Base-by-base conservation (phyloP, 345 rosid genomes). In the Dovyalis caffra region DNA sequence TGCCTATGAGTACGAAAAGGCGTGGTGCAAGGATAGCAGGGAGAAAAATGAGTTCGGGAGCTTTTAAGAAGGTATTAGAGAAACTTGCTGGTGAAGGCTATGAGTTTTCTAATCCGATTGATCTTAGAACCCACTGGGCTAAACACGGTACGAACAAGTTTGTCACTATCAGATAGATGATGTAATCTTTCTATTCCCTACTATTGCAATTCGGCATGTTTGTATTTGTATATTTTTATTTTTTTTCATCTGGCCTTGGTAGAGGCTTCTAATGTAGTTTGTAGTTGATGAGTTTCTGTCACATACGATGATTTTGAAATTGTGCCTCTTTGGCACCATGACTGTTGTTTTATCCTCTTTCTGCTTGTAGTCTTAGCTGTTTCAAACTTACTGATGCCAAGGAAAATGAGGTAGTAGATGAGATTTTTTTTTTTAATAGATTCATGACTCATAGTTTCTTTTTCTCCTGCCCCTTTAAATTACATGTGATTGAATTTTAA, bases 111-210 rank as follows among this genome's bases (percentile, higher is more conserved):
- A 88, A 88, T 80, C 81, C 97, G 4, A 89, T 94, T 80, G 98
- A 94, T 85, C 80, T 94, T 82, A 92, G 91, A 89, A 80, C 85
- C 63, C 92, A 95, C 79, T 95, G 99, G 98, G 98, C 99, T 3
- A 91, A 90, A 84, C 99, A 95, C 83, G 99, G 98, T 51, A 95
- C 99, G 75, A 91, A 93, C 87, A 95, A 93, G 93, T 91, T 93
- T 37, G 94, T 95, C 82, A 95, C 97, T 4, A 95, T 95, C 89
- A 95, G 97, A 85, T 95, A 92, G 93, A 75, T 78, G 78, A 20
- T 49, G n/a, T 49, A n/a, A 20, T 49, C 56, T 49, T 49, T 0
- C 8, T 49, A 49, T 49, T 20, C 23, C 56, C 56, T 5, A 49
- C 2, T 21, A 49, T 49, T 49, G 56, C 56, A 49, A 49, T 20